These are phyloP conservation scores for Backusella psychrophila DNA, from an alignment of 192 early-diverging fungal species.

Conservation along the genomic window DNA sequence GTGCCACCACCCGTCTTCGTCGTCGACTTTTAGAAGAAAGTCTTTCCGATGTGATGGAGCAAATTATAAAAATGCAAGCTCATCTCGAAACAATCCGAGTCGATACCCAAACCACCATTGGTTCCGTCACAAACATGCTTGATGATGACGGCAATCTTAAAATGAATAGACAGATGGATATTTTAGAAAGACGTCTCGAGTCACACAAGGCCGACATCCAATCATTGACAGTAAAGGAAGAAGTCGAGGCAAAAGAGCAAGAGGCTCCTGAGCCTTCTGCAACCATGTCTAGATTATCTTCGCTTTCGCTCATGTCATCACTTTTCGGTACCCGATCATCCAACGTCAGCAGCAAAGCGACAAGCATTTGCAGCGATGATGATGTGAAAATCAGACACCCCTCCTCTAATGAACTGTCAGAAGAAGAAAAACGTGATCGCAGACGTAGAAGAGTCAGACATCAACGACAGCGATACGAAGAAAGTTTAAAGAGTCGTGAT, in stretches of 20 bases:
- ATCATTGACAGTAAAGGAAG: not conserved
- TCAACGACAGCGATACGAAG: not conserved
- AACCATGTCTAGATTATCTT: constrained; percentile 19
- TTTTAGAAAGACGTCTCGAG: constrained; percentile 18
- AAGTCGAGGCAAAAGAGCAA: not conserved
- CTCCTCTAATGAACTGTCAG: not conserved
- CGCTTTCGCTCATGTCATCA: constrained; percentile 19
- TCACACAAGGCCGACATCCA: not conserved
- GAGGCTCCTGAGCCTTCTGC: not conserved
- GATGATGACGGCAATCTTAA: not conserved
- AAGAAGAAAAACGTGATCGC: constrained; percentile 2
- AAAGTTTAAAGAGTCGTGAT: constrained; percentile 7
- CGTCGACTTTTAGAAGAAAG: constrained; percentile 23
- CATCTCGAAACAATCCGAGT: constrained; percentile 12
- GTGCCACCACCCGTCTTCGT: constrained; percentile 25
- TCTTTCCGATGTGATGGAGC: constrained; percentile 5
- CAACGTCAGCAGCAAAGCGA: constrained; percentile 1
- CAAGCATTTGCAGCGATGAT: not conserved
- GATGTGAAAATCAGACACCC: not conserved
- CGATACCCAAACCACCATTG: constrained; percentile 9
- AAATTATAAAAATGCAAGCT: not conserved
- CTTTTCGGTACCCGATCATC: constrained; percentile 11
- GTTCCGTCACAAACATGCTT: not conserved
- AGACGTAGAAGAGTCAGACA: constrained; percentile 16
- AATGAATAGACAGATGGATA: constrained; percentile 18